A percentile compares a stretch with the other conserved stretches of the same genome.
phyloP scores from a whole-genome alignment of 1,284 basidiomycete species.

The Ganoderma resinaceum region DNA sequence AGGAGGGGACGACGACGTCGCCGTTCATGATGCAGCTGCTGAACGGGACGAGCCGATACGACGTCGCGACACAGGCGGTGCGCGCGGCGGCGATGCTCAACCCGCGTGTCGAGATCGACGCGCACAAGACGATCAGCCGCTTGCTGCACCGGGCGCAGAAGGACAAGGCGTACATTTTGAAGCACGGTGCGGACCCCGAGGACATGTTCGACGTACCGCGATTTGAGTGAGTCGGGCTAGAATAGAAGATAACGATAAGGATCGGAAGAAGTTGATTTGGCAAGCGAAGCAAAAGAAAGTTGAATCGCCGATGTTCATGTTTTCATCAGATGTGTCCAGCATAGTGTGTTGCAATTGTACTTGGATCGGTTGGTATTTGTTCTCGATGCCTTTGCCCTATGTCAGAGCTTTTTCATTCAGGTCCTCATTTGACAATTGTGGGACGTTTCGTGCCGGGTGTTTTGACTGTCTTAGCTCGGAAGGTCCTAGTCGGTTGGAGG shows the following conservation, averaged over 20 bases:
- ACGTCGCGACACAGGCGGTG: constrained; percentile 66
- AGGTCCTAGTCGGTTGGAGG: not conserved
- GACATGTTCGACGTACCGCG: constrained; percentile 54
- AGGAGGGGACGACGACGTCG: constrained; percentile 76
- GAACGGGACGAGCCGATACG: constrained; percentile 70
- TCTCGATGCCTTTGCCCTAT: not conserved
- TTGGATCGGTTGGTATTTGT: not conserved
- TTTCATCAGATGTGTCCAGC: not conserved
- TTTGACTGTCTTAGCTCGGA: not conserved
- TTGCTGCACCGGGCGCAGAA: constrained; percentile 63
- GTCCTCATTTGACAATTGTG: not conserved
- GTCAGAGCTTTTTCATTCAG: not conserved
- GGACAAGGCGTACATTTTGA: constrained; percentile 61
- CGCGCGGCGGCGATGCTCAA: constrained; percentile 59
- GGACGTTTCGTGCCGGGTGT: not conserved
- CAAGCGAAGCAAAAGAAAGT: not conserved
- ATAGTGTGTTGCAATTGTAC: not conserved
- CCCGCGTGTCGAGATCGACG: constrained; percentile 55
- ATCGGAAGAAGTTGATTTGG: not conserved
- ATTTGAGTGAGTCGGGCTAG: constrained; percentile 38
- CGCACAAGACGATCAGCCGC: constrained; percentile 58
- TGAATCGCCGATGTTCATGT: not conserved
- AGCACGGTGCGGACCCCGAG: constrained; percentile 60
- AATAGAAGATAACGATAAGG: too few species aligned
- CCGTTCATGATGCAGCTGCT: constrained; percentile 80